These are phyloP conservation scores for Xylaria digitata DNA, from an alignment of 2,329 filamentous ascomycete genomes.

Conservation along the genomic window DNA sequence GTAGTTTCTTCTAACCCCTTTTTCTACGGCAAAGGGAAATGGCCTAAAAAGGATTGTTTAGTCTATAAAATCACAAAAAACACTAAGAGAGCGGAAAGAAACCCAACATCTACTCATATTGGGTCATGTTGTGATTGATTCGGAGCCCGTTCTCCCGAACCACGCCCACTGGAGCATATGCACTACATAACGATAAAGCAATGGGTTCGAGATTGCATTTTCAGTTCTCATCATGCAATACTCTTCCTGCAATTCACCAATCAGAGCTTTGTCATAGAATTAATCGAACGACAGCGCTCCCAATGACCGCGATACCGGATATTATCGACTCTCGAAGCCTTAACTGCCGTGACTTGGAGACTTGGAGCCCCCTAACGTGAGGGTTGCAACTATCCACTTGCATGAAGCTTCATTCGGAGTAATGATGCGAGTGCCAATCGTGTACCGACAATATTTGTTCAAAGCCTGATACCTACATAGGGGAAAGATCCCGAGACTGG, in stretches of 20 bases:
- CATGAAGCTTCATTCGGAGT: slow-evolving; percentile 1
- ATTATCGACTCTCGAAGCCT: not conserved
- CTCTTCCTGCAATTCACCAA: not conserved
- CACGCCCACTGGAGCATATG: not conserved
- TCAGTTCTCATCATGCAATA: not conserved
- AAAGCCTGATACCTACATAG: not conserved
- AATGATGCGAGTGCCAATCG: not conserved
- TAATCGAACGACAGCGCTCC: not conserved
- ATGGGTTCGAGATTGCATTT: not conserved
- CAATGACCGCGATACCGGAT: not conserved
- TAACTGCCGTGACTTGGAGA: slow-evolving; percentile 36
- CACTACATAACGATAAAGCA: too few relatives aligned
- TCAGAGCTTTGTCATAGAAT: not conserved
- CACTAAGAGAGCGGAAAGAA: not conserved
- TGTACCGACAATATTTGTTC: not conserved
- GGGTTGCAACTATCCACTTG: not conserved
- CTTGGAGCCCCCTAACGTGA: slow-evolving; percentile 15
- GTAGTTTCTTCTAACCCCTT: not conserved
- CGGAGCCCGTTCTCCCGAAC: not conserved
- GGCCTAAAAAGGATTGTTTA: not conserved
- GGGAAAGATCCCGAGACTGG: not conserved
- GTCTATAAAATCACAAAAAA: not conserved
- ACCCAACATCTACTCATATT: not conserved
- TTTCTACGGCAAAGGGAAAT: not conserved
- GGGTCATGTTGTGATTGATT: not conserved